Evolutionary conservation across 352 stramenopile genomes (phyloP).

Genomic region (Phytophthora niederhauseri): DNA sequence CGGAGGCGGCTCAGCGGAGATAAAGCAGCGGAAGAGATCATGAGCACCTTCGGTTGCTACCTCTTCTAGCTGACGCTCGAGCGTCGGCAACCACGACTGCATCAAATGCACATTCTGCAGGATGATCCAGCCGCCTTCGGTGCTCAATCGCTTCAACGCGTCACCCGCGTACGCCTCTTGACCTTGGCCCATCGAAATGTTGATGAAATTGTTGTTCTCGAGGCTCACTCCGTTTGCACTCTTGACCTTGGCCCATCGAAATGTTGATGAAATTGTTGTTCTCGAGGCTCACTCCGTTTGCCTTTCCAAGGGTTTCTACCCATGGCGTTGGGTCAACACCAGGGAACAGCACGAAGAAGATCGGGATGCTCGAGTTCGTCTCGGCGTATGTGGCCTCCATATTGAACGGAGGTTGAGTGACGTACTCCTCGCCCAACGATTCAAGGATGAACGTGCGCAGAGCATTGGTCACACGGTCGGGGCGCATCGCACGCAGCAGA

Average conservation of each 20-base stretch:
- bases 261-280: slow-evolving; percentile 98
- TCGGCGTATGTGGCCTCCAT: slow-evolving; percentile 93
- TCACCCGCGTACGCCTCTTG: slow-evolving; percentile 94
- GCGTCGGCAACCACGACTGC: slow-evolving; percentile 94
- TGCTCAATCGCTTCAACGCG: slow-evolving; percentile 91
- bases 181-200: slow-evolving; percentile 94
- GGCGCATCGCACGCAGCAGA: slow-evolving; percentile 92
- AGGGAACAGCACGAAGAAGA: slow-evolving; percentile 97
- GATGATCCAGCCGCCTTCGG: slow-evolving; percentile 95
- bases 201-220: slow-evolving; percentile 96
- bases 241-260: slow-evolving; percentile 93
- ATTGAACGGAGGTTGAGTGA: slow-evolving; percentile 93
- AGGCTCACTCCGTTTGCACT: slow-evolving; percentile 91
- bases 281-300: slow-evolving; percentile 91
- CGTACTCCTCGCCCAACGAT: slow-evolving; percentile 89
- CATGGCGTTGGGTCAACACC: slow-evolving; percentile 95
- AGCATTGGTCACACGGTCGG: slow-evolving; percentile 95
- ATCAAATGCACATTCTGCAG: slow-evolving; percentile 97
- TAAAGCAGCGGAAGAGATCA: slow-evolving; percentile 96
- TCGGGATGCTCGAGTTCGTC: slow-evolving; percentile 92
- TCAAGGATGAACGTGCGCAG: slow-evolving; percentile 93
- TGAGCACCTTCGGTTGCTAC: slow-evolving; percentile 90
- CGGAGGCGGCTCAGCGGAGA: slow-evolving; percentile 94
- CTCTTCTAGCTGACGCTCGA: slow-evolving; percentile 94
- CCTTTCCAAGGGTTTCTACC: slow-evolving; percentile 92